Conservation (phyloP, 495 filamentous ascomycete genomes). For the Rusavskia elegans region DNA sequence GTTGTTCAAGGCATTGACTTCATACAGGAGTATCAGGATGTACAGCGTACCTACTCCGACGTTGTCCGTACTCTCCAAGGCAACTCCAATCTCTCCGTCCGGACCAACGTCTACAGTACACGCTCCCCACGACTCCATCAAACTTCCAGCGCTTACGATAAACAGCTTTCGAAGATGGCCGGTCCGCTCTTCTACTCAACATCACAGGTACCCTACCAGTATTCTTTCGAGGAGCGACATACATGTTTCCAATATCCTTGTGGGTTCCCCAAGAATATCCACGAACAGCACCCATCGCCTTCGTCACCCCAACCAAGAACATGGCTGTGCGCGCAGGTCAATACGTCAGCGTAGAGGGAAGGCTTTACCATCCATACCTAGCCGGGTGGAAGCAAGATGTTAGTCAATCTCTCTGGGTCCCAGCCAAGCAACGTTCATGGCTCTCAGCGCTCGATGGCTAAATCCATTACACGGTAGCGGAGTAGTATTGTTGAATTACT, state of each 20-base stretch:
- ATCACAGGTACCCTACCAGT: constrained; percentile 79
- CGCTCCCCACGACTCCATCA: neutral
- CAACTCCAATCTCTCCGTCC: constrained; percentile 71
- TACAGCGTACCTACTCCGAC: constrained; percentile 83
- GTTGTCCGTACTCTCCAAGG: constrained; percentile 67
- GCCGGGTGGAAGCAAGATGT: constrained; percentile 83
- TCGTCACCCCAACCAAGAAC: constrained; percentile 72
- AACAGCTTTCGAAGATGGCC: constrained; percentile 75
- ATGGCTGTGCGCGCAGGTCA: constrained; percentile 87
- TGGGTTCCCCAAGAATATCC: constrained; percentile 96
- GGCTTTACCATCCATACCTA: constrained; percentile 89
- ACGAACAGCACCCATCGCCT: constrained; percentile 65
- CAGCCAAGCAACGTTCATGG: no score
- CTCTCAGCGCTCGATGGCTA: neutral
- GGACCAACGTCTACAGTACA: constrained; percentile 90
- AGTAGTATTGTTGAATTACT: constrained; percentile 70
- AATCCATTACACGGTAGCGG: constrained; percentile 34
- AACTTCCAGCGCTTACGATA: constrained; percentile 1
- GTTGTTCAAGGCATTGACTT: constrained; percentile 3
- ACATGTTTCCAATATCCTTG: constrained; percentile 79
- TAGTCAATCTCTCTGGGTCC: constrained; percentile 22
- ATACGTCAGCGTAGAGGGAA: constrained; percentile 87
- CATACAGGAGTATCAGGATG: constrained; percentile 75
- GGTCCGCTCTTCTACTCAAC: constrained; percentile 72
- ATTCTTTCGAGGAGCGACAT: constrained; percentile 70